A percentile compares a stretch with the other conserved stretches of the same genome.
phyloP scores from a whole-genome alignment of 2,329 filamentous ascomycete species.

The Colletotrichum tropicicola region DNA sequence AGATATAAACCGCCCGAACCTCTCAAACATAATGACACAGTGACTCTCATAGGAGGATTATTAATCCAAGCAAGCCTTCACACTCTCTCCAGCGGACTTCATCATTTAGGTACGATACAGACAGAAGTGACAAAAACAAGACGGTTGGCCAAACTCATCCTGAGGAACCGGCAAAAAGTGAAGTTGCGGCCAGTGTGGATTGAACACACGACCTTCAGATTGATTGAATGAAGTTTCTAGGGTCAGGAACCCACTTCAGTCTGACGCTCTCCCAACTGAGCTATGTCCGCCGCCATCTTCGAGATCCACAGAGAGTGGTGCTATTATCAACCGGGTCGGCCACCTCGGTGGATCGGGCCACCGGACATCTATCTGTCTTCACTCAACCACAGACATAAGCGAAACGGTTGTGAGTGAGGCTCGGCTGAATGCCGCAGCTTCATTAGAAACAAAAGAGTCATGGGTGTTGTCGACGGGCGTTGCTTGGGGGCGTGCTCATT shows the following conservation, averaged over 20 bases:
- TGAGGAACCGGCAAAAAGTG: neutral
- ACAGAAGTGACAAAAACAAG: neutral
- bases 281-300: slow-evolving; percentile 30
- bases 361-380: neutral
- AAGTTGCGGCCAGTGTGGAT: slow-evolving; percentile 30
- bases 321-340: neutral
- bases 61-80: too few relatives aligned
- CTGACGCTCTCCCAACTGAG: slow-evolving; percentile 31
- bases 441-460: neutral
- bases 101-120: too few relatives aligned
- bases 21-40: too few relatives aligned
- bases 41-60: too few relatives aligned
- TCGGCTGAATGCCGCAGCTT: too few relatives aligned
- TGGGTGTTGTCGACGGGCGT: neutral
- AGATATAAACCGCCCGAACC: too few relatives aligned
- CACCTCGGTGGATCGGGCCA: neutral
- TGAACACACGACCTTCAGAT: slow-evolving; percentile 31
- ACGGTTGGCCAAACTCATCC: neutral
- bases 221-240: slow-evolving; percentile 24
- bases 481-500: neutral
- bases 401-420: too few relatives aligned
- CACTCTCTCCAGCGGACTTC: too few relatives aligned
- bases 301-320: rapidly evolving
- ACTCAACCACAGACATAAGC: too few relatives aligned
- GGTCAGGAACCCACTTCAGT: slow-evolving; percentile 24